Percentiles rank a stretch among this genome's conserved stretches.
Conservation (phyloP, 108 stramenopile species). For the Cyclotella kingstonii region DNA sequence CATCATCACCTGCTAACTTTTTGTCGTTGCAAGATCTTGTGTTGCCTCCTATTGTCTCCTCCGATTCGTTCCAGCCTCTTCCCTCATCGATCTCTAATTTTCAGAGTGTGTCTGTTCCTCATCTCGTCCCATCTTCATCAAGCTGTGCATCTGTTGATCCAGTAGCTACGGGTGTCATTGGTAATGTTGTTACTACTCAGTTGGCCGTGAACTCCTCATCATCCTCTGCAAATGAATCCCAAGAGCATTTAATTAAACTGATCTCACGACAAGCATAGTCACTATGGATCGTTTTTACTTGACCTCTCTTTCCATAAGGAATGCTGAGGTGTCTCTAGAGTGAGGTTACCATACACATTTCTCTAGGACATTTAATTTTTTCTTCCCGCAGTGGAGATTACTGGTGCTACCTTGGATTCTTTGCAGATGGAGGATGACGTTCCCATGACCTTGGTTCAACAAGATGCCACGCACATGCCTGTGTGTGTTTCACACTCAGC, state of each 20-base stretch:
- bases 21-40: neutral
- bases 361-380: conserved; percentile 12
- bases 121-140: neutral
- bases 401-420: conserved; percentile 42
- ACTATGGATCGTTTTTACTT: conserved; percentile 2
- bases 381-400: conserved; percentile 54
- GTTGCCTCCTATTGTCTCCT: conserved; percentile 4
- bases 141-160: too few species aligned
- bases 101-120: neutral
- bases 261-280: conserved; percentile 56
- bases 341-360: neutral
- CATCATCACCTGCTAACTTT: neutral
- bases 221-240: conserved; percentile 18
- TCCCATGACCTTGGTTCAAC: neutral
- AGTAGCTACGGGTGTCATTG: too few species aligned
- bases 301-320: neutral
- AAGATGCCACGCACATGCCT: neutral
- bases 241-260: conserved; percentile 42
- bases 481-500: neutral
- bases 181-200: too few species aligned
- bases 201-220: too few species aligned
- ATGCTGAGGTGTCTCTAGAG: neutral
- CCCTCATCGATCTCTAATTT: conserved; percentile 1
- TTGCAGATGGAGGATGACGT: neutral
- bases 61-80: neutral